Evolutionary conservation across 768 basidiomycete genomes (phyloP).

Genomic region (Suillus fuscotomentosus): DNA sequence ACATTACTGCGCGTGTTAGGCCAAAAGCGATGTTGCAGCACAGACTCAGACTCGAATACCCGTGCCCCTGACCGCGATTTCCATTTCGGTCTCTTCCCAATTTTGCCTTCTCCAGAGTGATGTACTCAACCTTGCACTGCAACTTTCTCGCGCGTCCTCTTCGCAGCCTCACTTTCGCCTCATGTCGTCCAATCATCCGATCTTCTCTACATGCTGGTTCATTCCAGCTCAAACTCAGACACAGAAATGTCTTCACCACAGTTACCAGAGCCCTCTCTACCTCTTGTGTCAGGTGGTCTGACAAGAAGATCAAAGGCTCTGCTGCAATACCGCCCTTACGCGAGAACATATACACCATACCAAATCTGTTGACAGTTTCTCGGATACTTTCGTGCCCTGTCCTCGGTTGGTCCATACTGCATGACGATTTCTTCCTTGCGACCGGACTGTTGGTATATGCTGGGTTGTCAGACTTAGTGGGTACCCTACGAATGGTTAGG

Average conservation of each 20-base stretch:
- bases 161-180: background rate
- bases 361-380: slow-evolving; percentile 85
- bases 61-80: background rate
- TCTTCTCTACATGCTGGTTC: background rate
- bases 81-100: background rate
- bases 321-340: slow-evolving; percentile 38
- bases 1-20: background rate
- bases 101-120: background rate
- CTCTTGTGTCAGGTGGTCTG: slow-evolving; percentile 4
- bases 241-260: background rate
- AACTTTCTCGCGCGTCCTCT: background rate
- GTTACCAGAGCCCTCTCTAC: background rate
- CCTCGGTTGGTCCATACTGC: slow-evolving; percentile 86
- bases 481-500: slow-evolving; percentile 25
- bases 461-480: slow-evolving; percentile 88
- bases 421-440: slow-evolving; percentile 78
- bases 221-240: background rate
- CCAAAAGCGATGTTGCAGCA: background rate
- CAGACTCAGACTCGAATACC: no score
- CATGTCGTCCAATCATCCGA: background rate
- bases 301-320: slow-evolving; percentile 5
- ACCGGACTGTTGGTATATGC: slow-evolving; percentile 86
- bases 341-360: slow-evolving; percentile 94
- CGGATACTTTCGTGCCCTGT: slow-evolving; percentile 88
- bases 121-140: background rate